Evolutionary conservation across 805 yeast species (phyloP).

Genomic region (Yueomyces sinensis): DNA sequence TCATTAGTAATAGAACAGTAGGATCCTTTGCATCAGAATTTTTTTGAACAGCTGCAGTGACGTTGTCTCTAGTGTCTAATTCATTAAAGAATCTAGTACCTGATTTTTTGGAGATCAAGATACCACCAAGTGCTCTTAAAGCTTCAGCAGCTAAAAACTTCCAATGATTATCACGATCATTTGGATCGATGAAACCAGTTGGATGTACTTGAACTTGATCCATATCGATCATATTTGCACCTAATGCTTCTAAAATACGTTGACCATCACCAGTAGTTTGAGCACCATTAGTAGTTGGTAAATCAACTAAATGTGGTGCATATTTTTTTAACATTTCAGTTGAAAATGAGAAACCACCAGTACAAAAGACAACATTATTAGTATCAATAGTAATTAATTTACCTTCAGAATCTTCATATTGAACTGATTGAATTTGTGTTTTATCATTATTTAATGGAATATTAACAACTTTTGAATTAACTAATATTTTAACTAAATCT

Average conservation of each 20-base stretch:
- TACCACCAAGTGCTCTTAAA: slow-evolving; percentile 46
- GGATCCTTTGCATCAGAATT: slow-evolving; percentile 15
- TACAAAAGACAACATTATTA: slow-evolving; percentile 34
- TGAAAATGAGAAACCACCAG: slow-evolving; percentile 43
- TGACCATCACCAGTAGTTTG: slow-evolving; percentile 54
- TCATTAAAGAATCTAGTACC: slow-evolving; percentile 44
- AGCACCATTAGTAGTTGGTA: slow-evolving; percentile 45
- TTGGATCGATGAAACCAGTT: slow-evolving; percentile 42
- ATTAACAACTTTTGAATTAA: slow-evolving; percentile 28
- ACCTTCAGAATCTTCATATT: slow-evolving; percentile 25
- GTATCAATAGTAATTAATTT: slow-evolving; percentile 18
- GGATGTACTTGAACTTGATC: slow-evolving; percentile 52
- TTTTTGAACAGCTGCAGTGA: slow-evolving; percentile 30
- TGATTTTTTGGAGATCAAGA: slow-evolving; percentile 30
- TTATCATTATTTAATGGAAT: slow-evolving; percentile 16
- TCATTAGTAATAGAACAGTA: slow-evolving; percentile 27
- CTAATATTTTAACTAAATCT: slow-evolving; percentile 23
- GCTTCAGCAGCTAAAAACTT: slow-evolving; percentile 53
- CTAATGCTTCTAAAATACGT: slow-evolving; percentile 30
- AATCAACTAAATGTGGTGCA: slow-evolving; percentile 32
- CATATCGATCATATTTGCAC: slow-evolving; percentile 42
- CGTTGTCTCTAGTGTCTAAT: slow-evolving; percentile 38
- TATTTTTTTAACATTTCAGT: slow-evolving; percentile 28
- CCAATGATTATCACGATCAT: slow-evolving; percentile 29
- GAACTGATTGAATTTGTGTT: slow-evolving; percentile 28